phyloP scores from a whole-genome alignment of 2,329 filamentous ascomycete species.

The Fusarium secorum region DNA sequence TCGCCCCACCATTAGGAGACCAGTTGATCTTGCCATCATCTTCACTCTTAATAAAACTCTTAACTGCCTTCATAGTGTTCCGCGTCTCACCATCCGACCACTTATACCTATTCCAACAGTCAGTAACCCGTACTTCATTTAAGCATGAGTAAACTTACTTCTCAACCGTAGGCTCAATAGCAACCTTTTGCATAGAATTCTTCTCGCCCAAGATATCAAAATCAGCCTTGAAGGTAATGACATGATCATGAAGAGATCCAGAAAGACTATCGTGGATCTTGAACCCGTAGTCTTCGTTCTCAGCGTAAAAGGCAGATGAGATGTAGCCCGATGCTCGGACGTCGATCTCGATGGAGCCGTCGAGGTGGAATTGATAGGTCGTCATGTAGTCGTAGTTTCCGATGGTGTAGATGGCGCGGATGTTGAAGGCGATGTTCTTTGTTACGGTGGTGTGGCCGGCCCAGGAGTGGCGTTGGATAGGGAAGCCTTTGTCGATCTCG shows the following conservation, averaged over 20 bases:
- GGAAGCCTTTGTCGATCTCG: constrained; percentile 2
- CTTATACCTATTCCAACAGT: neutral
- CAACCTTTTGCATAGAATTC: neutral
- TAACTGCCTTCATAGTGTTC: neutral
- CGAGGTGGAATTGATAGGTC: neutral
- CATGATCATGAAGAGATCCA: neutral
- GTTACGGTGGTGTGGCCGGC: neutral
- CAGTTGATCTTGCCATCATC: constrained; percentile 2
- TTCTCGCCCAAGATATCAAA: neutral
- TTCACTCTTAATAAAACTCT: constrained; percentile 1
- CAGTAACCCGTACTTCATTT: accelerated
- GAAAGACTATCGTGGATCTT: constrained; percentile 2
- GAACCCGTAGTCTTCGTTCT: constrained; percentile 2
- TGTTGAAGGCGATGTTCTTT: constrained; percentile 1
- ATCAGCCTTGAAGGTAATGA: neutral
- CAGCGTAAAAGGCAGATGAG: neutral
- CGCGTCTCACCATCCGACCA: neutral
- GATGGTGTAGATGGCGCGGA: constrained; percentile 5
- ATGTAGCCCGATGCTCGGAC: neutral
- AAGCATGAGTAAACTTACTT: neutral
- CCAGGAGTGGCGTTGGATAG: constrained; percentile 5
- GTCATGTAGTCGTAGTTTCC: constrained; percentile 9
- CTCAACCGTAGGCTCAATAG: neutral
- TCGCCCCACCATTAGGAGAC: neutral
- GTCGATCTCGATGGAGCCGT: neutral